A percentile compares a stretch with the other conserved stretches of the same genome.
phyloP scores from a whole-genome alignment of 2,329 filamentous ascomycete genomes.

The Macrophomina tecta region DNA sequence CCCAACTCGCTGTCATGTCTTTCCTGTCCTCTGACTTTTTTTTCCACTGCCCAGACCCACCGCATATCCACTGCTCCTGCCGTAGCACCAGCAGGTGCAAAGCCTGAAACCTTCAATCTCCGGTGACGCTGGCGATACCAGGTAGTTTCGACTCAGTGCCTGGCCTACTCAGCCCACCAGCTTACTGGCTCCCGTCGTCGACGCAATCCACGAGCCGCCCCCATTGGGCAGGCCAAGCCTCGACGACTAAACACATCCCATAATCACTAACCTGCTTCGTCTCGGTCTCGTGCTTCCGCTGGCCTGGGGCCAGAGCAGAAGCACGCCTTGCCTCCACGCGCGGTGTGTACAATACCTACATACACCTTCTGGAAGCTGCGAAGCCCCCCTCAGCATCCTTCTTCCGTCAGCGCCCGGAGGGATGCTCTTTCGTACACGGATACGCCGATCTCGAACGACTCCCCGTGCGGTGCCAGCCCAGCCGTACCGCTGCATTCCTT shows the following conservation, averaged over 20 bases:
- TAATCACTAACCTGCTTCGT: conserved; percentile 23
- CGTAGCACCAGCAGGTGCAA: conserved; percentile 22
- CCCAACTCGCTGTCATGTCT: neutral
- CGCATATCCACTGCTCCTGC: conserved; percentile 23
- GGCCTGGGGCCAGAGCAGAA: neutral
- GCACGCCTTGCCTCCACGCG: neutral
- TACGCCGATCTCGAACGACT: conserved; percentile 9
- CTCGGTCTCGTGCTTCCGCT: conserved; percentile 20
- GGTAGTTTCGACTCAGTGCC: conserved; percentile 4
- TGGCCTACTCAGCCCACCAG: neutral
- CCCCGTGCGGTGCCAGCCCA: conserved; percentile 2
- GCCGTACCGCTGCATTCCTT: conserved; percentile 10
- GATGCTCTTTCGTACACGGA: conserved; percentile 3
- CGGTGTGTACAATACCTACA: neutral
- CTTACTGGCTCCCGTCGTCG: neutral
- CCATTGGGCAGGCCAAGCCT: neutral
- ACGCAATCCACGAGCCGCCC: neutral
- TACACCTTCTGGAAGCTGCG: conserved; percentile 2
- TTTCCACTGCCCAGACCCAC: conserved; percentile 22
- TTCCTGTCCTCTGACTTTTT: neutral
- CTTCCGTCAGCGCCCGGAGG: neutral
- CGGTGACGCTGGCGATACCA: conserved; percentile 16
- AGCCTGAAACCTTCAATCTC: conserved; percentile 27
- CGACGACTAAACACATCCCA: neutral
- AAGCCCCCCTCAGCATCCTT: neutral